phyloP scores from a whole-genome alignment of 768 basidiomycete species.

The Lyophyllum atratum region DNA sequence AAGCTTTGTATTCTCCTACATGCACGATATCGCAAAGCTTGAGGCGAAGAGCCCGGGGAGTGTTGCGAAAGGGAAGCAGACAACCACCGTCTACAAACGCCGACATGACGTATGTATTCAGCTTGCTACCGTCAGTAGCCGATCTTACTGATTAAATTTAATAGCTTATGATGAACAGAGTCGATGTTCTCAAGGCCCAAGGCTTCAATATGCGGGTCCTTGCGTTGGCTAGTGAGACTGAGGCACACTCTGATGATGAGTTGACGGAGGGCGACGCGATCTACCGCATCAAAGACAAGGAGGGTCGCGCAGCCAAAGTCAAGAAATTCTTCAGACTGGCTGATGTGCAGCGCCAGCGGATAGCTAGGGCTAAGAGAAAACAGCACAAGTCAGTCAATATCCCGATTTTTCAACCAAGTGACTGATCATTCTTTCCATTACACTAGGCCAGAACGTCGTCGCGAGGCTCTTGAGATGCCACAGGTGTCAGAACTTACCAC shows the following conservation, averaged over 20 bases:
- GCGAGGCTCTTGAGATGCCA: conserved; percentile 5
- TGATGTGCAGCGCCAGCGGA: not conserved
- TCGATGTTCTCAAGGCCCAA: conserved; percentile 6
- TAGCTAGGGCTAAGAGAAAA: not conserved
- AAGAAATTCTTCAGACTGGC: conserved; percentile 8
- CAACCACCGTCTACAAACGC: not conserved
- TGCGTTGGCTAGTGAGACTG: conserved; percentile 3
- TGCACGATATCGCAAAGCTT: conserved; percentile 9
- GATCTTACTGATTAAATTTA: not conserved
- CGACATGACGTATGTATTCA: conserved; percentile 1
- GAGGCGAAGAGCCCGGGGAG: conserved; percentile 15
- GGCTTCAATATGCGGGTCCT: conserved; percentile 3
- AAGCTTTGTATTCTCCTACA: conserved; percentile 19
- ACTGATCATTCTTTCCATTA: not conserved
- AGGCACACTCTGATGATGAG: conserved; percentile 11
- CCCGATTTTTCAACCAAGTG: not conserved
- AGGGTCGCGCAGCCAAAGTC: conserved; percentile 4
- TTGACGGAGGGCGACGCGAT: conserved; percentile 2
- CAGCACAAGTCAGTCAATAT: not conserved
- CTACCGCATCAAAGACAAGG: conserved; percentile 11
- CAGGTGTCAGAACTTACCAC: conserved; percentile 1
- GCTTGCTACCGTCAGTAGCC: not conserved
- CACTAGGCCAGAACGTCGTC: conserved; percentile 2
- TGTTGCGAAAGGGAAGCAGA: conserved; percentile 4
- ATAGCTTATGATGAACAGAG: conserved; percentile 5